These are phyloP conservation scores for Agaricus blazei DNA, from an alignment of 768 basidiomycete species.

Conservation along the genomic window DNA sequence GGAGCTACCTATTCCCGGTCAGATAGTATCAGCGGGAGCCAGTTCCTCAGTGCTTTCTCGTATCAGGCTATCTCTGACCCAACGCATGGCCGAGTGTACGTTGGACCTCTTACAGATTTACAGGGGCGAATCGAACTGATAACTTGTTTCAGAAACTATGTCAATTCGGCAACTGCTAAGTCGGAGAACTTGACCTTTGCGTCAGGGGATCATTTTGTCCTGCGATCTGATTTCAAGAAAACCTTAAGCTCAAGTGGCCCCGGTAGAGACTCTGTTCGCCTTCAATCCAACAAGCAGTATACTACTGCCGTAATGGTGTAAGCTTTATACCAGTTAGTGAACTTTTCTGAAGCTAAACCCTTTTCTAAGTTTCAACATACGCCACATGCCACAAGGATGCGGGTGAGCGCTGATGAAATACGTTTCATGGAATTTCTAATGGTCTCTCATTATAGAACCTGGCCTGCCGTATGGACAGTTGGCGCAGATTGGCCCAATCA, in stretches of 20 bases:
- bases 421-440: not conserved
- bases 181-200: conserved; percentile 54
- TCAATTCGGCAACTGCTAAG: conserved; percentile 42
- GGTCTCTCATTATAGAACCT: conserved; percentile 20
- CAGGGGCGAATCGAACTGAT: not conserved
- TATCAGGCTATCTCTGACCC: conserved; percentile 52
- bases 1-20: conserved; percentile 41
- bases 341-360: not conserved
- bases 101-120: conserved; percentile 7
- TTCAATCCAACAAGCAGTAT: conserved; percentile 49
- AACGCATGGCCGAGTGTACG: conserved; percentile 62
- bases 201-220: conserved; percentile 44
- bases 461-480: conserved; percentile 43
- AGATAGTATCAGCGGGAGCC: conserved; percentile 39
- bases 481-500: conserved; percentile 31
- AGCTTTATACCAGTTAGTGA: conserved; percentile 12
- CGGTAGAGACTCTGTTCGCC: conserved; percentile 55
- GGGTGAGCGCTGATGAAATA: conserved; percentile 25
- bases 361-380: conserved; percentile 25
- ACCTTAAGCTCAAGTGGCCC: conserved; percentile 39
- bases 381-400: conserved; percentile 56
- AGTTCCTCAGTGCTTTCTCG: conserved; percentile 47
- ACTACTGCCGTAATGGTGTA: conserved; percentile 51
- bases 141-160: conserved; percentile 32
- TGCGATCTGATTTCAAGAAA: conserved; percentile 51